These are phyloP conservation scores for Yamadazyma sp. DNA, from an alignment of 1,139 yeast species.

Conservation along the genomic window DNA sequence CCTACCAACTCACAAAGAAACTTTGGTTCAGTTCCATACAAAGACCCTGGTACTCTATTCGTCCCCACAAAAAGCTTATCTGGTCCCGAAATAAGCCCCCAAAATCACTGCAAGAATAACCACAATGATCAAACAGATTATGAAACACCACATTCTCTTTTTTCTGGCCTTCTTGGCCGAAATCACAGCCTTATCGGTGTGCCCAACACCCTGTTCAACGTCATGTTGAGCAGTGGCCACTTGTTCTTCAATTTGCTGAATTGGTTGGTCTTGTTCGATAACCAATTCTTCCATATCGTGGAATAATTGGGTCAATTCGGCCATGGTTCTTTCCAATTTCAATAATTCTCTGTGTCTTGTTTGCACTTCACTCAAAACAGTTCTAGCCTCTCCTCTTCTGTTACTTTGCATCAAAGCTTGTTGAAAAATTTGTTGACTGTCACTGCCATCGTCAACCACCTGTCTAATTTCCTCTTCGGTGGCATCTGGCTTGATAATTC, in stretches of 20 bases:
- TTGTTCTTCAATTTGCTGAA: conserved; percentile 80
- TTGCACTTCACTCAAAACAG: conserved; percentile 94
- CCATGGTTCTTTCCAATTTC: conserved; percentile 93
- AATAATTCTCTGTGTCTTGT: conserved; percentile 93
- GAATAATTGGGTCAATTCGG: conserved; percentile 91
- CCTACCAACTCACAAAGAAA: no score
- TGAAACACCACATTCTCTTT: conserved; percentile 86
- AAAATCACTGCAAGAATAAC: conserved; percentile 70
- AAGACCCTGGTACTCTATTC: no score
- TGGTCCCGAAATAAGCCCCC: conserved; percentile 44
- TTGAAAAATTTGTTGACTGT: conserved; percentile 88
- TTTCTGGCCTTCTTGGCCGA: conserved; percentile 89
- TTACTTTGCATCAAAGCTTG: conserved; percentile 90
- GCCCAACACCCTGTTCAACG: conserved; percentile 92
- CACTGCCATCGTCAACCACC: conserved; percentile 75
- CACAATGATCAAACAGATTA: conserved; percentile 60
- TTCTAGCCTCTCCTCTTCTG: conserved; percentile 95
- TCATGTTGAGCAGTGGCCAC: conserved; percentile 84
- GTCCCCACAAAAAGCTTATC: no score
- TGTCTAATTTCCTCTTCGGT: conserved; percentile 78
- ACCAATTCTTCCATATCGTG: conserved; percentile 96
- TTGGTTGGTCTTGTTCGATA: conserved; percentile 90
- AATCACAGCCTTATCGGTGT: conserved; percentile 85
- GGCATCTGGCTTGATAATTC: conserved; percentile 91
- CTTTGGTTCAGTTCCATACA: no score